Evolutionary conservation across 129 eudicot genomes (phyloP), one percentile per base, ranked within the genome.

Genomic region (Heracleum sosnowskyi): DNA sequence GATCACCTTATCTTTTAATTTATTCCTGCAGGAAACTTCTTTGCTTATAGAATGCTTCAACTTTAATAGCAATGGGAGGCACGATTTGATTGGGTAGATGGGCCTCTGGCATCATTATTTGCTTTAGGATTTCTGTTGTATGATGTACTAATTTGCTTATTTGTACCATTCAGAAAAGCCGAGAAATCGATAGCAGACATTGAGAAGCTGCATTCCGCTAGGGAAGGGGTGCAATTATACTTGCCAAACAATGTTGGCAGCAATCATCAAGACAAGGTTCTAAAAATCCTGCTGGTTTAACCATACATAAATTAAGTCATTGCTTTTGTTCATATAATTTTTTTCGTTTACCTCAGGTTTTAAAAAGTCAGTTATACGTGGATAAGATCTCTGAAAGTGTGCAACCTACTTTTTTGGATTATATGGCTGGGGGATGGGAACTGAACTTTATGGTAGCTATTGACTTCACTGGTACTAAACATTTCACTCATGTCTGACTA

Each of bases 371-470:
- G 82, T 84, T 95, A 13, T 90, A 80, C 82, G 97, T 92, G 77
- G 99, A 95, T 79, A 92, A 85, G 82, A 88, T 81, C 69, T 82
- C 85, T 74, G 99, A 95, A 85, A 92, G 88, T 70, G 85, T 87
- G 73, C 88, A 90, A 79, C 88, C 89, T 78, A 91, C 97, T n/a
- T 95, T 95, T 82, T 93, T 95, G 75, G 97, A 95, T 87, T 95
- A 95, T 86, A 73, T 95, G 90, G 87, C 90, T 80, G 92, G 88
- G 79, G 99, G 97, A 71, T 95, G 89, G 89, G 96, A 95, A 83
- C 82, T 95, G 86, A 95, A 91, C 85, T 92, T 95, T 86, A 95
- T 95, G 99, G 97, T 90, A 77, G 99, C 99, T 33, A 79, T 95
- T 57, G 99, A 95, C 86, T 95, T 92, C 88, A 95, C 99, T 42